These are phyloP conservation scores for Lodderomyces theae DNA, from an alignment of 1,139 yeast genomes.

Conservation along the genomic window DNA sequence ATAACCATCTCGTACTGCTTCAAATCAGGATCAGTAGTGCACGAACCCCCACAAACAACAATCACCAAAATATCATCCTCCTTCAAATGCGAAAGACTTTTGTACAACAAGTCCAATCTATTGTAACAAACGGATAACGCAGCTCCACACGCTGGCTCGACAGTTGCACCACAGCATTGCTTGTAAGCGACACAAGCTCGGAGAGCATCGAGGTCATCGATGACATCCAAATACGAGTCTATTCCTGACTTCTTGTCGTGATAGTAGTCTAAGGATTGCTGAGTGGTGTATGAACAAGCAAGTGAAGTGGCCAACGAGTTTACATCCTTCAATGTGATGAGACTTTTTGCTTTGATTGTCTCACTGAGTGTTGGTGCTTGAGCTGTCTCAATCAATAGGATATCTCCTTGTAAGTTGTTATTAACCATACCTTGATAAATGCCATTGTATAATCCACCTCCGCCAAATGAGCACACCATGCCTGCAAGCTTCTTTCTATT, in stretches of 20 bases:
- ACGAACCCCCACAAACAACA: slow-evolving; percentile 66
- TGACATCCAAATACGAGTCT: slow-evolving; percentile 40
- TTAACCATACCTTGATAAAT: slow-evolving; percentile 52
- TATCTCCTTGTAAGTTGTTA: slow-evolving; percentile 40
- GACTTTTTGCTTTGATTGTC: slow-evolving; percentile 46
- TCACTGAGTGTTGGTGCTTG: slow-evolving; percentile 58
- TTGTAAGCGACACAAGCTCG: slow-evolving; percentile 50
- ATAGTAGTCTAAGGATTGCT: slow-evolving; percentile 40
- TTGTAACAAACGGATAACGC: slow-evolving; percentile 53
- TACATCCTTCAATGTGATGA: slow-evolving; percentile 44
- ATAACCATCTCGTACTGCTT: slow-evolving; percentile 12
- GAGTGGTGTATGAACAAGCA: slow-evolving; percentile 57
- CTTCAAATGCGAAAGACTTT: slow-evolving; percentile 29
- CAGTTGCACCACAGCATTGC: slow-evolving; percentile 46
- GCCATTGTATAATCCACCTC: slow-evolving; percentile 72
- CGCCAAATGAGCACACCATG: slow-evolving; percentile 68
- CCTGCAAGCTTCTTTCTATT: slow-evolving; percentile 45
- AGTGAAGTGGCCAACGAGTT: slow-evolving; percentile 59
- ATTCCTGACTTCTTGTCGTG: slow-evolving; percentile 26
- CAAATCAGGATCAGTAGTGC: slow-evolving; percentile 28
- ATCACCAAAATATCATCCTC: slow-evolving; percentile 53
- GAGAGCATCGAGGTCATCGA: slow-evolving; percentile 56
- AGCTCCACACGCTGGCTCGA: slow-evolving; percentile 81
- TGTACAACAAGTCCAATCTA: slow-evolving; percentile 29
- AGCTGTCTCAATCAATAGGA: slow-evolving; percentile 56